phyloP scores from a whole-genome alignment of 2,329 filamentous ascomycete genomes.

The Pseudocercospora fijiensis region DNA sequence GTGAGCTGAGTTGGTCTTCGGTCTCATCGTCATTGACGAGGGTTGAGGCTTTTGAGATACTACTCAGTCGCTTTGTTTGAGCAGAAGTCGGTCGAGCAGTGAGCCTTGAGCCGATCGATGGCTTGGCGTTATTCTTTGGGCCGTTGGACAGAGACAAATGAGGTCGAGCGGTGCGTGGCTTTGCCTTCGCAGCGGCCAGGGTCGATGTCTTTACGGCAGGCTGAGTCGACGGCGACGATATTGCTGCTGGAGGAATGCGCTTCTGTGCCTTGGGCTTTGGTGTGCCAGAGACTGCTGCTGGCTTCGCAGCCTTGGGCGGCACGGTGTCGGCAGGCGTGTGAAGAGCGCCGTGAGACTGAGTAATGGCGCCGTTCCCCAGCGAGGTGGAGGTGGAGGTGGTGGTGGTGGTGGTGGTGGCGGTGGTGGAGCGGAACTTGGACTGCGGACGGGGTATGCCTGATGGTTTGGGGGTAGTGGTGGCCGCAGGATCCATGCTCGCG shows the following conservation, averaged over 20 bases:
- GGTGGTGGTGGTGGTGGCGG: not conserved
- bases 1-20: conserved; percentile 44
- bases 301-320: conserved; percentile 11
- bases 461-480: conserved; percentile 1
- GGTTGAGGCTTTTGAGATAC: conserved; percentile 2
- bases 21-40: conserved; percentile 33
- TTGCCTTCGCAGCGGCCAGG: conserved; percentile 5
- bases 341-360: not conserved
- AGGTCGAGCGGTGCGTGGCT: conserved; percentile 13
- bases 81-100: not conserved
- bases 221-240: conserved; percentile 10
- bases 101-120: conserved; percentile 1
- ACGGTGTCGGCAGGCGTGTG: not conserved
- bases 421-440: not conserved
- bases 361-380: not conserved
- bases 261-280: conserved; percentile 16
- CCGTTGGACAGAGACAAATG: conserved; percentile 12
- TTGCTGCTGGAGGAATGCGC: conserved; percentile 16
- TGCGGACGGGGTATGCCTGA: conserved; percentile 5
- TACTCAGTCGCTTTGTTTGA: conserved; percentile 5
- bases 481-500: not conserved
- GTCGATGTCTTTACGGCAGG: not conserved
- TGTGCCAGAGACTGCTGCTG: not conserved
- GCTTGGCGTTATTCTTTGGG: conserved; percentile 6
- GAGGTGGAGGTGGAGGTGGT: not conserved